Evolutionary conservation across 768 basidiomycete species (phyloP), one percentile per base, ranked within the genome.

Genomic region (Hygrocybe punicea): DNA sequence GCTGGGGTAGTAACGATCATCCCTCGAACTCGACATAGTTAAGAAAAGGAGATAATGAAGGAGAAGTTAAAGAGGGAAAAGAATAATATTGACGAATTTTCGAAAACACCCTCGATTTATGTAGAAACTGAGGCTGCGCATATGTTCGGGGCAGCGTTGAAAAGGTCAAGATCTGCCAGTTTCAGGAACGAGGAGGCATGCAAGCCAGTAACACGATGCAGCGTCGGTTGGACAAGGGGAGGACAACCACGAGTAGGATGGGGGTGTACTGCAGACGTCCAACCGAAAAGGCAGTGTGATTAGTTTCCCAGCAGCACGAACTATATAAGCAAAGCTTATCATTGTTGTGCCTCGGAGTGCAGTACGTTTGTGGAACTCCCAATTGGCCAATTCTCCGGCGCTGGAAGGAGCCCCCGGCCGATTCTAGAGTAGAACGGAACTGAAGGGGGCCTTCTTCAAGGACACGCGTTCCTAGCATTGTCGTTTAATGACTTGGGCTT

Each of bases 1-100:
- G 74, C 75, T 78, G 71, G 78, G 77, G 76, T 82, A 85, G 79
- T 81, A 83, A 70, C 82, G 85, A 76, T 87, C 86, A 74, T 87
- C 84, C 73, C 78, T 81, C 71, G 81, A 81, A 76, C 76, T 82
- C 73, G 86, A 83, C 85, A 85, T 89, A 78, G 81, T 78, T 66
- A 63, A 67, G 58, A 66, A 67, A 70, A 59, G 67, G 65, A 78
- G 77, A 73, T 75, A 76, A 83, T 78, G 73, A 74, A 76, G 72
- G 70, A 73, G 70, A 67, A 72, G 73, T 70, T 68, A 72, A 70
- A 69, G 73, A 71, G 70, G 66, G 73, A 69, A 72, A 71, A 70
- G 70, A 80, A 77, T 80, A 82, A 79, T 78, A 80, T 77, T 74
- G 73, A 39, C 65, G 71, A 70, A 80, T 42, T 76, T 73, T 71